These are phyloP conservation scores for Allium cepa DNA, from an alignment of 106 monocot genomes.

Conservation along the genomic window DNA sequence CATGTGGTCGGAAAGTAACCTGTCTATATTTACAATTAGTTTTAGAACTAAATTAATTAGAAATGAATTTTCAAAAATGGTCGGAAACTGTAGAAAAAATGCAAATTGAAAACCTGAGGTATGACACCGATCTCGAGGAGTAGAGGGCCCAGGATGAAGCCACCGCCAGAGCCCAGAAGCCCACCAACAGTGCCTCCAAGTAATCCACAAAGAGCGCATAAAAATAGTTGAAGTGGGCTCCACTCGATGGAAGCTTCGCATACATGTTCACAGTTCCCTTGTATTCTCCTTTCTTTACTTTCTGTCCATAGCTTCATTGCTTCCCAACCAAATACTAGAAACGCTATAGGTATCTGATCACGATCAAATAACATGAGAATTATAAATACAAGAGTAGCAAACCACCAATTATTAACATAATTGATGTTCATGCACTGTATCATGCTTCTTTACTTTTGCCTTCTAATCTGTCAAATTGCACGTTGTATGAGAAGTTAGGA, in stretches of 20 bases:
- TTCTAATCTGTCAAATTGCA: no score
- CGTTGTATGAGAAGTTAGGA: no score
- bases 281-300: conserved; percentile 44
- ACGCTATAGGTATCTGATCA: conserved; percentile 57
- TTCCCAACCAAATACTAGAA: conserved; percentile 63
- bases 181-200: conserved; percentile 93
- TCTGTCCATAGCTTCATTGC: conserved; percentile 55
- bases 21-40: no score
- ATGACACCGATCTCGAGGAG: conserved; percentile 91
- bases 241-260: conserved; percentile 96
- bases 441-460: no score
- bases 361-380: no score
- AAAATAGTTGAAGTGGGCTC: conserved; percentile 45
- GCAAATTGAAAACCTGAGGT: conserved; percentile 51
- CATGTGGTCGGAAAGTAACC: no score
- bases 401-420: no score
- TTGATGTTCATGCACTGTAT: no score
- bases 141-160: conserved; percentile 92
- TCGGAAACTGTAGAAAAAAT: no score
- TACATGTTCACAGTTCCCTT: conserved; percentile 66
- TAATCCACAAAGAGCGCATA: conserved; percentile 78
- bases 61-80: neutral
- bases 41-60: neutral
- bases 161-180: conserved; percentile 96
- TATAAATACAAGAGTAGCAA: no score